Conservation (phyloP, 495 filamentous ascomycete genomes). For the Aspergillus hancockii region DNA sequence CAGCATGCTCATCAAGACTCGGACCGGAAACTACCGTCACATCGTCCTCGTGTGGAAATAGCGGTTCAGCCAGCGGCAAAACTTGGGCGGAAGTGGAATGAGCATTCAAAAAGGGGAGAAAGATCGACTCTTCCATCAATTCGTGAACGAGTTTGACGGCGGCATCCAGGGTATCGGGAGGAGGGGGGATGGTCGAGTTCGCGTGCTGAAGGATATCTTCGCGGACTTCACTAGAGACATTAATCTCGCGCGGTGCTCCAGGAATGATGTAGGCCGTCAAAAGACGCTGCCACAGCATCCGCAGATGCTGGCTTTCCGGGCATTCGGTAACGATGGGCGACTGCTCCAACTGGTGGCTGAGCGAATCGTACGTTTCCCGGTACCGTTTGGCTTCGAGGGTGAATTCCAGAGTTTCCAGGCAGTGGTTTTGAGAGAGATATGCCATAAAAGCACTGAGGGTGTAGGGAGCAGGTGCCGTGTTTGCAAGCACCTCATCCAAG, state of each 20-base stretch:
- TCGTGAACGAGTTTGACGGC: constrained; percentile 92
- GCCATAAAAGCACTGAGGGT: constrained; percentile 94
- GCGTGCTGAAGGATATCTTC: constrained; percentile 72
- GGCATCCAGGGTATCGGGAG: constrained; percentile 76
- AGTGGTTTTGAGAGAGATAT: constrained; percentile 96
- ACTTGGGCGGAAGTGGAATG: constrained; percentile 36
- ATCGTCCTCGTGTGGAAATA: constrained; percentile 34
- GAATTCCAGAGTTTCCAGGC: constrained; percentile 95
- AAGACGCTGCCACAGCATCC: constrained; percentile 68
- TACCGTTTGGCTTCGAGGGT: constrained; percentile 96
- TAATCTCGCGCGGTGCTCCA: constrained; percentile 86
- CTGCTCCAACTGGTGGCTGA: constrained; percentile 46
- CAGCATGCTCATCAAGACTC: constrained; percentile 33
- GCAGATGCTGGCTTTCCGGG: constrained; percentile 68
- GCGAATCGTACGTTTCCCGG: constrained; percentile 65
- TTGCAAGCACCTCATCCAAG: constrained; percentile 82
- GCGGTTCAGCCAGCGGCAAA: constrained; percentile 29
- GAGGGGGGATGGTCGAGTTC: constrained; percentile 63
- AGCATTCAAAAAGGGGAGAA: constrained; percentile 47
- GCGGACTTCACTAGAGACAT: constrained; percentile 83
- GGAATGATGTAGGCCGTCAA: constrained; percentile 54
- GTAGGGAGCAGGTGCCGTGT: constrained; percentile 85
- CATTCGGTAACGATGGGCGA: constrained; percentile 45
- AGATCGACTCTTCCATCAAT: constrained; percentile 94
- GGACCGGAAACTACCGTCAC: constrained; percentile 35